Evolutionary conservation across 2,329 filamentous ascomycete species (phyloP).

Genomic region (Arthroderma sp.): DNA sequence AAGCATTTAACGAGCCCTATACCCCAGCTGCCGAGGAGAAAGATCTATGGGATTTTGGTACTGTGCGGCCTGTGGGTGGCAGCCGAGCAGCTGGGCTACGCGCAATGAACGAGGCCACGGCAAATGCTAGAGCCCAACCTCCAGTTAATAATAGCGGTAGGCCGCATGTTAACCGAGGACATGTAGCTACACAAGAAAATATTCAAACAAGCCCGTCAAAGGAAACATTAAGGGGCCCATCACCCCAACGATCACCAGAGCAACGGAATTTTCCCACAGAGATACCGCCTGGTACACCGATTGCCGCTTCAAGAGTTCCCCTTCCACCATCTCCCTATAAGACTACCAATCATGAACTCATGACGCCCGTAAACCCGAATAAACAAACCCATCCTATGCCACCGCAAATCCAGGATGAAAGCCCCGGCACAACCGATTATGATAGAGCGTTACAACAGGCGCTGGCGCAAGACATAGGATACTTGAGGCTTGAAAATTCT

Average conservation of each 20-base stretch:
- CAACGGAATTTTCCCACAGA: slow-evolving; percentile 30
- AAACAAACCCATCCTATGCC: slow-evolving; percentile 23
- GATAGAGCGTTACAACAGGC: slow-evolving; percentile 30
- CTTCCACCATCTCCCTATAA: slow-evolving; percentile 49
- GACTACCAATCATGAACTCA: slow-evolving; percentile 36
- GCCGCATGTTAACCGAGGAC: slow-evolving; percentile 1
- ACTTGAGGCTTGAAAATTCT: slow-evolving; percentile 24
- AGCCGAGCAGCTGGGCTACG: slow-evolving; percentile 52
- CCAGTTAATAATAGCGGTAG: slow-evolving; percentile 33
- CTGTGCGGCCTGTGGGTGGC: slow-evolving; percentile 66
- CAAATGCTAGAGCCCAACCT: slow-evolving; percentile 56
- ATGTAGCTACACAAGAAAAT: slow-evolving; percentile 16
- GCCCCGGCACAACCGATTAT: slow-evolving; percentile 27
- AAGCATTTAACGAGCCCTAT: slow-evolving; percentile 22
- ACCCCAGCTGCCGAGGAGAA: slow-evolving; percentile 48
- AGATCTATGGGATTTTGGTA: slow-evolving; percentile 98
- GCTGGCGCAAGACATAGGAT: slow-evolving; percentile 28
- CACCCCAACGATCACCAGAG: slow-evolving; percentile 46
- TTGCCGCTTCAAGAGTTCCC: slow-evolving; percentile 47
- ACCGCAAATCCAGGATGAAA: slow-evolving; percentile 18
- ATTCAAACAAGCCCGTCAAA: slow-evolving; percentile 16
- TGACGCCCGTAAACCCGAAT: slow-evolving; percentile 35
- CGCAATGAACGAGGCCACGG: slow-evolving; percentile 66
- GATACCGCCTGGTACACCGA: slow-evolving; percentile 16
- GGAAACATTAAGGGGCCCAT: slow-evolving; percentile 32